phyloP scores from a whole-genome alignment of 495 filamentous ascomycete genomes.

The Neurospora tetrasperma region DNA sequence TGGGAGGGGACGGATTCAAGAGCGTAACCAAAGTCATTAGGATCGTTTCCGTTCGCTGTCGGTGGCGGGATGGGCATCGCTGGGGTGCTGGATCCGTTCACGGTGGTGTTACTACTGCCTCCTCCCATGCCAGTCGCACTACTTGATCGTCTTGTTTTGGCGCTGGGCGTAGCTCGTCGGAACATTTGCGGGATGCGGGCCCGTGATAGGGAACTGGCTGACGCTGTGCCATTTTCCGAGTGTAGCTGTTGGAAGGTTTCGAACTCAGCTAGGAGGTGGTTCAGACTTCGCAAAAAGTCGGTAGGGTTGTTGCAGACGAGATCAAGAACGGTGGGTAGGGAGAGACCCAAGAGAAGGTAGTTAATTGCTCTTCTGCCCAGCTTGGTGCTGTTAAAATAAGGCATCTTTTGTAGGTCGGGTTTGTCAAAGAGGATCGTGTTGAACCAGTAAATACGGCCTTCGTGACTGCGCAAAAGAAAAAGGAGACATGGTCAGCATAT shows the following conservation, averaged over 20 bases:
- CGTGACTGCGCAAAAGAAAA: conserved; percentile 47
- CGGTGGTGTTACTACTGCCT: neutral
- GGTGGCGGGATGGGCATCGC: neutral
- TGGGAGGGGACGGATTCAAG: conserved; percentile 9
- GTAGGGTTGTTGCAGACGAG: conserved; percentile 62
- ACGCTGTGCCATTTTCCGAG: conserved; percentile 58
- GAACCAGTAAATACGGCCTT: conserved; percentile 94
- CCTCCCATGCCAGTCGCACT: conserved; percentile 41
- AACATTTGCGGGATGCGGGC: conserved; percentile 84
- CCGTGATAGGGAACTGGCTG: conserved; percentile 56
- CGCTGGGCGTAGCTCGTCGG: conserved; percentile 47
- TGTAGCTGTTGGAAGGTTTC: conserved; percentile 84
- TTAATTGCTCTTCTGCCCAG: conserved; percentile 80
- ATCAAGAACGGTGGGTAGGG: conserved; percentile 79
- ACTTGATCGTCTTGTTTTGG: conserved; percentile 62
- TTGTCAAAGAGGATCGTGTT: conserved; percentile 89
- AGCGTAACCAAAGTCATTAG: conserved; percentile 7
- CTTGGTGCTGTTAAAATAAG: conserved; percentile 75
- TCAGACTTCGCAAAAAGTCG: conserved; percentile 81
- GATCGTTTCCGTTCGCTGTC: neutral
- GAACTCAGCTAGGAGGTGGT: conserved; percentile 81
- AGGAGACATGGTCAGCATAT: conserved; percentile 11
- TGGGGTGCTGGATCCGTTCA: neutral
- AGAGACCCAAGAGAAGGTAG: conserved; percentile 85
- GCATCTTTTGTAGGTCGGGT: conserved; percentile 64